phyloP scores from a whole-genome alignment of 1,284 basidiomycete species.

The Ustilago crameri region DNA sequence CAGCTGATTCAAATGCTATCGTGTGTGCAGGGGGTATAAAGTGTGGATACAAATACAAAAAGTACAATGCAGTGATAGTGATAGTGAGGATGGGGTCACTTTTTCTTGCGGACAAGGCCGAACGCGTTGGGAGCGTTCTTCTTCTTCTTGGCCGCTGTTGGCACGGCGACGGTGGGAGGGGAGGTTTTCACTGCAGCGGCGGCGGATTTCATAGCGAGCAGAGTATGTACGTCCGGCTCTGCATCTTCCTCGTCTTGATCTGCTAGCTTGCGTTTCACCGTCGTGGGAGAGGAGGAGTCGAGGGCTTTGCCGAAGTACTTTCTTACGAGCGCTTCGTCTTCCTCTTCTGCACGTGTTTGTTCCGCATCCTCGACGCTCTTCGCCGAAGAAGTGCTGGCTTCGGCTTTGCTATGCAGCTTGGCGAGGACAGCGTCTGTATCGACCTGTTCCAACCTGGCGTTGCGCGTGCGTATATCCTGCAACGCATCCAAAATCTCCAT shows the following conservation, averaged over 20 bases:
- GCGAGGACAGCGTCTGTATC: conserved; percentile 61
- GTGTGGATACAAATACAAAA: background rate
- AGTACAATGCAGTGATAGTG: background rate
- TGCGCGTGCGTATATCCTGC: conserved; percentile 91
- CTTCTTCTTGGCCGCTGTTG: conserved; percentile 38
- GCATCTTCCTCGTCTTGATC: conserved; percentile 19
- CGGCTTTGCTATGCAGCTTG: conserved; percentile 11
- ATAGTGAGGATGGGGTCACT: conserved; percentile 1
- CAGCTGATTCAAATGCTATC: too few relatives aligned
- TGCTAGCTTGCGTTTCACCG: conserved; percentile 46
- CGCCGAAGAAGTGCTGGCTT: too few relatives aligned
- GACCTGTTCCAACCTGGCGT: conserved; percentile 85
- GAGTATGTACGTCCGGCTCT: conserved; percentile 30
- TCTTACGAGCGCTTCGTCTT: conserved; percentile 88
- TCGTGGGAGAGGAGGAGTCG: conserved; percentile 22
- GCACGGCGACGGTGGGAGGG: too few relatives aligned
- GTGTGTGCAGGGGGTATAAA: too few relatives aligned
- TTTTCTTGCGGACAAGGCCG: conserved; percentile 65
- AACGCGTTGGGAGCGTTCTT: conserved; percentile 60
- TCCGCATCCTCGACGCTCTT: conserved; percentile 32
- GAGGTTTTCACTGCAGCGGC: too few relatives aligned
- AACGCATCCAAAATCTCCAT: conserved; percentile 98
- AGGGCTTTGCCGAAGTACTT: conserved; percentile 83
- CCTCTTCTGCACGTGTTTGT: conserved; percentile 78
- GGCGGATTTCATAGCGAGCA: conserved; percentile 20